These are phyloP conservation scores for Fusarium sp. DNA, from an alignment of 2,329 filamentous ascomycete genomes.

Conservation along the genomic window DNA sequence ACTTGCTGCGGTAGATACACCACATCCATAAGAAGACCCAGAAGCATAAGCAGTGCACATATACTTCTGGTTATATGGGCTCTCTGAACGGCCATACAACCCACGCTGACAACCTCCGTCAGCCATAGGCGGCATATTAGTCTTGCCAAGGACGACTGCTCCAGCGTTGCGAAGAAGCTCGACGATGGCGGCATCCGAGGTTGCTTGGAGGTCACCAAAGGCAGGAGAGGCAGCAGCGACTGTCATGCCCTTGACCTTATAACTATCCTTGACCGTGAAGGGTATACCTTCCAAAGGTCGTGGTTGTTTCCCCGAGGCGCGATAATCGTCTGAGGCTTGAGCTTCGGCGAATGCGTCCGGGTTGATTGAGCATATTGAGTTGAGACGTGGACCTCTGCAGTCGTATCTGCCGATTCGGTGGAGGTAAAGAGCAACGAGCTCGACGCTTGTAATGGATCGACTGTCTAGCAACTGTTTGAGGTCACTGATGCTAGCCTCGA, in stretches of 20 bases:
- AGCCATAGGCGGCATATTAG: conserved; percentile 70
- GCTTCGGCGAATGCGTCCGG: conserved; percentile 45
- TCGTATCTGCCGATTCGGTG: conserved; percentile 46
- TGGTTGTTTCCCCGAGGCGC: conserved; percentile 37
- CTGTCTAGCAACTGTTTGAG: conserved; percentile 24
- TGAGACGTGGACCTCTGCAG: conserved; percentile 40
- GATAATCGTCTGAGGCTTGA: conserved; percentile 45
- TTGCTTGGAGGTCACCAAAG: conserved; percentile 61
- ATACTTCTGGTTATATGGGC: conserved; percentile 65
- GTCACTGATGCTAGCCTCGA: background rate
- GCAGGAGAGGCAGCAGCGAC: conserved; percentile 66
- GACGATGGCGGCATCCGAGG: conserved; percentile 64
- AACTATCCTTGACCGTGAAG: conserved; percentile 68
- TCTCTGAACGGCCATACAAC: conserved; percentile 66
- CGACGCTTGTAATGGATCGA: conserved; percentile 40
- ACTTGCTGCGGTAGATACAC: conserved; percentile 60
- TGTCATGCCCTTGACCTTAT: conserved; percentile 64
- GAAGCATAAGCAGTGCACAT: conserved; percentile 66
- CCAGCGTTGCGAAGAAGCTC: conserved; percentile 55
- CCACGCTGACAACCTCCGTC: conserved; percentile 69
- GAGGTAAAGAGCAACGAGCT: conserved; percentile 46
- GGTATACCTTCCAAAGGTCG: conserved; percentile 64
- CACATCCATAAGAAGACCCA: conserved; percentile 69
- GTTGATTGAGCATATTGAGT: conserved; percentile 48
- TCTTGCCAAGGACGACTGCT: conserved; percentile 57